These are phyloP conservation scores for Geotrichum armillariae DNA, from an alignment of 1,139 yeast species.

Conservation along the genomic window DNA sequence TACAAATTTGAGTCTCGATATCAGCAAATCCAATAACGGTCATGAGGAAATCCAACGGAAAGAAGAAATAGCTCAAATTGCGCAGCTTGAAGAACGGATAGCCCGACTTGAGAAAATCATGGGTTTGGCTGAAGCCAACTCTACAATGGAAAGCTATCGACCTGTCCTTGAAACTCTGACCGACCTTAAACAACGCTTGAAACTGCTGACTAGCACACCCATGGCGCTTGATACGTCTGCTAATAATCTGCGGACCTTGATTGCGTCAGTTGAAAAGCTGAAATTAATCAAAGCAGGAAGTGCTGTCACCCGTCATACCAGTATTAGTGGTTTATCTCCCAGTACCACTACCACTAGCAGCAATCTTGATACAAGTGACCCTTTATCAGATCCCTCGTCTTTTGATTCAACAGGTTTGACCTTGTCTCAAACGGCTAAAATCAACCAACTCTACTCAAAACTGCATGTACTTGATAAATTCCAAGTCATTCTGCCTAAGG, in stretches of 20 bases:
- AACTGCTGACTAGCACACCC: constrained; percentile 18
- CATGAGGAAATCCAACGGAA: neutral
- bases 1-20: neutral
- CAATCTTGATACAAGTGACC: neutral
- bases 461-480: constrained; percentile 10
- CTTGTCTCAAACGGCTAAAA: neutral
- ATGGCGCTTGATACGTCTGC: constrained; percentile 16
- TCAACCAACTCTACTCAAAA: constrained; percentile 13
- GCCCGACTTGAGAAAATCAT: constrained; percentile 12
- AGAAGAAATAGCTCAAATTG: constrained; percentile 5
- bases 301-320: neutral
- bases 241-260: constrained; percentile 8
- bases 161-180: constrained; percentile 14
- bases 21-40: neutral
- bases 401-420: neutral
- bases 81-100: constrained; percentile 12
- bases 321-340: neutral
- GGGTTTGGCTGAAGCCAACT: constrained; percentile 12
- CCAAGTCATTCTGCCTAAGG: constrained; percentile 18
- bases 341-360: neutral
- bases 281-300: neutral
- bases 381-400: neutral
- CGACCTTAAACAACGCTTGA: constrained; percentile 14
- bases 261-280: constrained; percentile 8
- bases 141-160: constrained; percentile 6